These are phyloP conservation scores for Diaporthe destruens DNA, from an alignment of 2,329 filamentous ascomycete genomes.

Conservation along the genomic window DNA sequence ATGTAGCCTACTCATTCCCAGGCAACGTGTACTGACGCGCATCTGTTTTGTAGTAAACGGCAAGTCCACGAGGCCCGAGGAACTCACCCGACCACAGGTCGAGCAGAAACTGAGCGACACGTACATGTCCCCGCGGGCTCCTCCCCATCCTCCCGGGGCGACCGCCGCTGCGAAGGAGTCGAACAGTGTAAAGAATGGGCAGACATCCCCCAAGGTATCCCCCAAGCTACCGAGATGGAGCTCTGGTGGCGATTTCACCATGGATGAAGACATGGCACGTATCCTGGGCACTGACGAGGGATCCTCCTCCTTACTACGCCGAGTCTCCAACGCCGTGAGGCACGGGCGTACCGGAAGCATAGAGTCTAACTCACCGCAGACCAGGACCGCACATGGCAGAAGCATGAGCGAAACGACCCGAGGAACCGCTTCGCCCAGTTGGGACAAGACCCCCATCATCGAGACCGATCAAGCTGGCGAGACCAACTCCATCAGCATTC, in stretches of 20 bases:
- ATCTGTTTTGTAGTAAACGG: constrained; percentile 52
- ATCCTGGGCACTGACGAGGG: constrained; percentile 84
- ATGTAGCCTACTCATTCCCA: constrained; percentile 47
- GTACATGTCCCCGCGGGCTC: constrained; percentile 70
- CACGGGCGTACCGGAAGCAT: constrained; percentile 92
- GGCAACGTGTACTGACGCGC: constrained; percentile 40
- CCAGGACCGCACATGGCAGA: constrained; percentile 65
- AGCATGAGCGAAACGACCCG: constrained; percentile 78
- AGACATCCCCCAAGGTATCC: constrained; percentile 64
- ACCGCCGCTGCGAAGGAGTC: constrained; percentile 48
- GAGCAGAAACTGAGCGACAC: constrained; percentile 63
- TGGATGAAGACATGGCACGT: constrained; percentile 95
- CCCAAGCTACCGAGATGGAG: constrained; percentile 81
- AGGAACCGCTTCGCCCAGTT: constrained; percentile 73
- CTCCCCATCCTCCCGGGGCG: constrained; percentile 62
- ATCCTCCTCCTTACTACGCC: constrained; percentile 83
- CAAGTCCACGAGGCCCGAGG: constrained; percentile 47
- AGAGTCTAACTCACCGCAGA: constrained; percentile 61
- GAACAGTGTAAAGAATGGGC: constrained; percentile 54
- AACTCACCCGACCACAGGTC: constrained; percentile 48
- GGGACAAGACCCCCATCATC: constrained; percentile 76
- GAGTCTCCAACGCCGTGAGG: constrained; percentile 92
- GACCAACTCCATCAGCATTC: constrained; percentile 77
- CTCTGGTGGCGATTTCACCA: constrained; percentile 85
- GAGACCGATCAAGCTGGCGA: constrained; percentile 62